Base-by-base conservation (phyloP, 1,284 basidiomycete genomes). In the Meira miltonrushii region DNA sequence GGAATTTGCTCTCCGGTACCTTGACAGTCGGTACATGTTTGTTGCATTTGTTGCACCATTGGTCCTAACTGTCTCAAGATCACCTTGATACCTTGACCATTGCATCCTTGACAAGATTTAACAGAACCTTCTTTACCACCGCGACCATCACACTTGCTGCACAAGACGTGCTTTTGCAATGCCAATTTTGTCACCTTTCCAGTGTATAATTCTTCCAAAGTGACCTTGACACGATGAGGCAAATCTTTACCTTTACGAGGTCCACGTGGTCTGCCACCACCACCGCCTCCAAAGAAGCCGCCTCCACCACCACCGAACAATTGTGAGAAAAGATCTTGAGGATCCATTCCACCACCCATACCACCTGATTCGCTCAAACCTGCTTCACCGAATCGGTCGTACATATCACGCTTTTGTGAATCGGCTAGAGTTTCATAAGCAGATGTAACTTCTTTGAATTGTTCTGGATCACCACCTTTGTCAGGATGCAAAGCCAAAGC, bases 21-120 rank as follows among this genome's bases (percentile, higher is more conserved):
- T 55, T 84, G 84, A 80, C 95, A 99, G 38, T 96, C 93, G 76
- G 88, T 86, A 82, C 95, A 99, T 54, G 87, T 84, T 67, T 92
- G 89, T 79, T 98, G 95, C 74, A 98, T 90, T 81, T 99, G 95
- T 81, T 99, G 95, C 72, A 99, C 92, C 95, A 99, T 99, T 15
- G 95, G 95, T 39, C 95, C 95, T 85, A 95, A 88, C 80, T 97
- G 94, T 64, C 95, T 89, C 62, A 97, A 82, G 59, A 88, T 90
- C 72, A 97, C 81, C 80, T 88, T 90, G 82, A 95, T 82, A 79
- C 95, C 95, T 72, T 92, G 90, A 68, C 95, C 95, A 73, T 83
- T 84, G 82, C 95, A 99, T 19, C 83, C 79, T 52, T 80, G 73
- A 80, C 95, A 99, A 50, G 83, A 79, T 79, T 87, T 86, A 62